Conservation (phyloP, 1,139 yeast species). For the Ashbya aceris region DNA sequence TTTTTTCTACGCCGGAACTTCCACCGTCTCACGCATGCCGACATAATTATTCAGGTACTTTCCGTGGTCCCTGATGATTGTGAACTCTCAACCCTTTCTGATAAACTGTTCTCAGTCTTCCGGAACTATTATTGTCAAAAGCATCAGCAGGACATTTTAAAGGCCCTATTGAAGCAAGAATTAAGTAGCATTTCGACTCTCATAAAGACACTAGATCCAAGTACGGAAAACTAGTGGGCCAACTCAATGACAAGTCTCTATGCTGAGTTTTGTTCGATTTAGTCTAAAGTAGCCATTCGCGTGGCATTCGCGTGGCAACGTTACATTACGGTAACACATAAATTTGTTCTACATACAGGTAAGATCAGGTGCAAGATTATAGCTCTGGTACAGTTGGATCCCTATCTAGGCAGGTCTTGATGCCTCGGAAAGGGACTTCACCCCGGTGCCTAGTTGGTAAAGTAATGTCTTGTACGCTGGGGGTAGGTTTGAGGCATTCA, state of each 20-base stretch:
- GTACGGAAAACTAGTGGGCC: neutral
- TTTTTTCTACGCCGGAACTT: constrained; percentile 18
- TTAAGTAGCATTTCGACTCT: constrained; percentile 7
- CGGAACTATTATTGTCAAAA: constrained; percentile 8
- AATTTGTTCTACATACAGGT: too few relatives aligned
- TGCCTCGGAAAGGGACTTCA: too few relatives aligned
- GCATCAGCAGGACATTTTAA: constrained; percentile 14
- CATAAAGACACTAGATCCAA: constrained; percentile 9
- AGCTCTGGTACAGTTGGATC: too few relatives aligned
- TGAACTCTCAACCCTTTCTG: constrained; percentile 13
- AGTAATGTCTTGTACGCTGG: too few relatives aligned
- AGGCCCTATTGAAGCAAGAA: constrained; percentile 20
- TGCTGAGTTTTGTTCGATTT: constrained; percentile 4
- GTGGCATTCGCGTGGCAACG: too few relatives aligned
- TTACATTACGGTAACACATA: too few relatives aligned
- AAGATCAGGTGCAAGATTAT: too few relatives aligned
- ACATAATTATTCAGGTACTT: constrained; percentile 10
- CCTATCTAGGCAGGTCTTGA: too few relatives aligned
- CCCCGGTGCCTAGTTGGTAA: too few relatives aligned
- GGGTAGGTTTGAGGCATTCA: too few relatives aligned
- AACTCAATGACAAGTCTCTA: neutral
- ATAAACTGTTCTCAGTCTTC: constrained; percentile 13
- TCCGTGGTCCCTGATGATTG: constrained; percentile 15
- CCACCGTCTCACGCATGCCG: constrained; percentile 7
- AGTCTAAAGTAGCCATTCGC: too few relatives aligned